Base-by-base conservation (phyloP, 139 green algal genomes). In the Asterochloris erici region DNA sequence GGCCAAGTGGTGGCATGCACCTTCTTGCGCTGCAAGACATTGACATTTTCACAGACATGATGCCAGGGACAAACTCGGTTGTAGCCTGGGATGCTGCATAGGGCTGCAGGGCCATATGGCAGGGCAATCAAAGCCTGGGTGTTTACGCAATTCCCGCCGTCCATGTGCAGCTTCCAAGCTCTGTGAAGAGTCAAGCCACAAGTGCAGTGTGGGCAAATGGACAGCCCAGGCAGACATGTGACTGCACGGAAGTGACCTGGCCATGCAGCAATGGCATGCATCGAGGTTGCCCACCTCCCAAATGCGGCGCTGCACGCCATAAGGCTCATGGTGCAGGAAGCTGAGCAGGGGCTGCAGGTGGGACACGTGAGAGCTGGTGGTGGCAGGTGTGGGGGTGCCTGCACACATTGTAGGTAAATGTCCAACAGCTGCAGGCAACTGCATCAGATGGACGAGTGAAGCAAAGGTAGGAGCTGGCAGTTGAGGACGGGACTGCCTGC, bases 291-390 rank as follows among this genome's bases (percentile, higher is more conserved):
- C 26, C 17, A 87, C 84, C 79, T 95, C 84, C 90, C 90, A 92
- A 28, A 71, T 27, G 11, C 63, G 47, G 21, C 74, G 29, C 28
- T 89, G 73, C 13, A 54, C 28, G 63, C 92, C 93, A 79, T 90
- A 97, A 17, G 93, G 88, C 68, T 90, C 21, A n/a, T 97, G 89
- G 64, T 89, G 89, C 63, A 99, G 89, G 80, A 99, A 98, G 14
- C 86, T 84, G 38, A 99, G 92, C 83, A 99, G 89, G n/a, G 96
- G 96, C 77, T 97, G 94, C 77, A 97, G 84, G 81, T 92, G 87
- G 15, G 84, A 81, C 68, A 90, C 85, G 74, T 85, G 73, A 29
- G 75, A 78, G 26, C 69, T 68, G 26, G 76, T 54, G 23, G 74
- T 78, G 28, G 63, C 74, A 14, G 88, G 79, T 9, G 87, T 86